phyloP scores from a whole-genome alignment of 148 eudicot species.

The Arbutus unedo region DNA sequence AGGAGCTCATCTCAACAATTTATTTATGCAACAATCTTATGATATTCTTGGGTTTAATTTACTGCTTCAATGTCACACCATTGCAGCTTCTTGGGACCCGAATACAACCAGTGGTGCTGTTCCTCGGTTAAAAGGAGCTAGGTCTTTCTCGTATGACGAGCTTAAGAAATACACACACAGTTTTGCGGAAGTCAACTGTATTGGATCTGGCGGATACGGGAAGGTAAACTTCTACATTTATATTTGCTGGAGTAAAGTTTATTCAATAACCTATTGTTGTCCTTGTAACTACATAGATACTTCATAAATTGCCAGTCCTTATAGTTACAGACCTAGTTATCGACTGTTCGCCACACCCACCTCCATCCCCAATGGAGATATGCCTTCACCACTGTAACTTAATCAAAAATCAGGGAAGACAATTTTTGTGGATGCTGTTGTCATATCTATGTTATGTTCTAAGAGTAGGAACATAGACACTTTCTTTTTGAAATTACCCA shows the following conservation, averaged over 20 bases:
- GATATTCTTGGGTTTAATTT: neutral
- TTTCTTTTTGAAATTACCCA: neutral
- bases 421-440: neutral
- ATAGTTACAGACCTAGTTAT: neutral
- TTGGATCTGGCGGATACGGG: slow-evolving; percentile 29
- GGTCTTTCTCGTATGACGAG: neutral
- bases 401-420: neutral
- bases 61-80: neutral
- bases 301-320: neutral
- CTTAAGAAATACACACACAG: no score
- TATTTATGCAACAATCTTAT: neutral
- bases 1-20: neutral
- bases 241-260: neutral
- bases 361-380: neutral
- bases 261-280: neutral
- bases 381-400: neutral
- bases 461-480: neutral
- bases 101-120: slow-evolving; percentile 19
- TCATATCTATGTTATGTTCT: neutral
- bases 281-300: neutral
- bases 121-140: slow-evolving; percentile 22
- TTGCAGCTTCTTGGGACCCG: slow-evolving; percentile 66
- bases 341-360: neutral
- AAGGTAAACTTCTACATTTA: slow-evolving; percentile 9
- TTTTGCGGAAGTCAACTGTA: no score